Percentiles rank a stretch among this genome's conserved stretches.
These are phyloP conservation scores for Sorghum bicolor DNA, from an alignment of 176 grass and related monocot species.

Conservation along the genomic window Sorghum_bicolor_NCBIv3 NC_012872.2:53032501-53033000, in stretches of 20 bases:
- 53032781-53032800: constrained; percentile 64
- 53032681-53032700: constrained; percentile 80
- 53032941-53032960: constrained; percentile 49
- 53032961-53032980: constrained; percentile 63
- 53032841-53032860: constrained; percentile 63
- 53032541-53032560: neutral
- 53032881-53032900: constrained; percentile 25
- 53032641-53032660: constrained; percentile 56
- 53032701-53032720: constrained; percentile 77
- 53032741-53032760: constrained; percentile 61
- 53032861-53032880: constrained; percentile 62
- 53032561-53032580: constrained; percentile 57
- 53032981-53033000: constrained; percentile 57
- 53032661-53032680: constrained; percentile 73
- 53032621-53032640: constrained; percentile 65
- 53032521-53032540: neutral
- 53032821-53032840: constrained; percentile 74
- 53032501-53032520: constrained; percentile 45
- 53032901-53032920: neutral
- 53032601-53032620: constrained; percentile 60
- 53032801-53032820: constrained; percentile 50
- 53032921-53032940: neutral
- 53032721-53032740: constrained; percentile 51
- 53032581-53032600: constrained; percentile 61
- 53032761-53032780: constrained; percentile 72